Conservation (phyloP, 768 basidiomycete genomes). For the Suillus alpinus region DNA sequence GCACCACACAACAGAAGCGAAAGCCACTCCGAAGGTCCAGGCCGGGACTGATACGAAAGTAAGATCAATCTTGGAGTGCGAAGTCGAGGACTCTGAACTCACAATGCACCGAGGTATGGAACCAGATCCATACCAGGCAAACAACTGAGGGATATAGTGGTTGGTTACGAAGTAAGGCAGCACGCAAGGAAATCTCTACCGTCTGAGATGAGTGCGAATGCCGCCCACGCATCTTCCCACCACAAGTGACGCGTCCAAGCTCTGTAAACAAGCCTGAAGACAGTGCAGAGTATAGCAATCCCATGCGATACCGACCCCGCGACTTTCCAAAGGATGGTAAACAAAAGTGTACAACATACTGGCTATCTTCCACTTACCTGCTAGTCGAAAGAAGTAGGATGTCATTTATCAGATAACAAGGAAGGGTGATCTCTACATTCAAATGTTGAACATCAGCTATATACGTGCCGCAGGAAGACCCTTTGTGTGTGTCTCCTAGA, state of each 20-base stretch:
- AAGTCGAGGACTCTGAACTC: not conserved
- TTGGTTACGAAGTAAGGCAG: not conserved
- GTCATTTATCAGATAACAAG: not conserved
- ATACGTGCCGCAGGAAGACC: not conserved
- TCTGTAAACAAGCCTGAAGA: not conserved
- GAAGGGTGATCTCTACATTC: not conserved
- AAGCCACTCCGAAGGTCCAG: not conserved
- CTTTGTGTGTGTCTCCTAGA: not conserved
- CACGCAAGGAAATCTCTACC: not conserved
- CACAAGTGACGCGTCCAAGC: not conserved
- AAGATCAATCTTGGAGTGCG: not conserved
- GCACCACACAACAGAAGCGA: not conserved
- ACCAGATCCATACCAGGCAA: not conserved
- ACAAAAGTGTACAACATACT: not conserved
- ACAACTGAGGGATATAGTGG: not conserved
- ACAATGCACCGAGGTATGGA: not conserved
- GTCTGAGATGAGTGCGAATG: not conserved
- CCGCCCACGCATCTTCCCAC: conserved; percentile 1
- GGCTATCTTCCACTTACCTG: not conserved
- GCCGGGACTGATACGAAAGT: not conserved
- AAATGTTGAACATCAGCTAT: not conserved
- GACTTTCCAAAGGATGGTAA: not conserved
- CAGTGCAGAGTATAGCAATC: not conserved
- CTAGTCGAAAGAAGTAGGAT: not conserved
- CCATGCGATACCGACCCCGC: not conserved